These are phyloP conservation scores for Bryum argenteum DNA, from an alignment of 225 moss, liverwort and hornwort genomes.

Conservation along the genomic window DNA sequence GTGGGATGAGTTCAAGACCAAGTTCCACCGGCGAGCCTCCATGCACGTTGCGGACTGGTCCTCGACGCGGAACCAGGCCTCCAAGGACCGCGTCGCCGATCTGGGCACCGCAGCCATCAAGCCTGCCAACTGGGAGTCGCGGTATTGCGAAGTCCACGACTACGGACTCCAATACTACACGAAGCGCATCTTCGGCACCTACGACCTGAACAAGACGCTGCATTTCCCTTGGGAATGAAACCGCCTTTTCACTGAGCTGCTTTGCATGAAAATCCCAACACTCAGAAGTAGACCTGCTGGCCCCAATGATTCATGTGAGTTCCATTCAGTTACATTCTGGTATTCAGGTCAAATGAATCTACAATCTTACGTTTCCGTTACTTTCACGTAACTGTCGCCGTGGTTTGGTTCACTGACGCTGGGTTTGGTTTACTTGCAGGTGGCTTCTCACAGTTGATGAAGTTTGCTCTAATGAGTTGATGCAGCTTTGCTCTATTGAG, in stretches of 20 bases:
- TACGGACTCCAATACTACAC: constrained; percentile 62
- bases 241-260: not conserved
- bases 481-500: too few species aligned
- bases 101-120: constrained; percentile 53
- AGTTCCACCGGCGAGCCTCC: constrained; percentile 73
- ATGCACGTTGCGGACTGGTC: constrained; percentile 84
- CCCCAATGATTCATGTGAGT: not conserved
- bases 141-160: constrained; percentile 62
- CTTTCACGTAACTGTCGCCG: not conserved
- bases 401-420: too few species aligned
- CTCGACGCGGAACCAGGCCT: constrained; percentile 51
- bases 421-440: too few species aligned
- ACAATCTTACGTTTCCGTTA: not conserved
- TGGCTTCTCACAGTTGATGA: too few species aligned
- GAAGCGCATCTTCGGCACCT: constrained; percentile 39
- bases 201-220: not conserved
- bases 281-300: not conserved
- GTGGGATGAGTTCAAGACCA: constrained; percentile 81
- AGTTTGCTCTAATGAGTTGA: too few species aligned
- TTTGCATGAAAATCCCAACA: too few species aligned
- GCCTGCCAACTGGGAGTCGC: constrained; percentile 65
- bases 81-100: constrained; percentile 72
- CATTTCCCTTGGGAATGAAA: constrained; percentile 42
- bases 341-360: too few species aligned
- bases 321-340: constrained; percentile 10